Base-by-base conservation (phyloP, 202 grass and related monocot genomes). In the Panicum hallii region DNA sequence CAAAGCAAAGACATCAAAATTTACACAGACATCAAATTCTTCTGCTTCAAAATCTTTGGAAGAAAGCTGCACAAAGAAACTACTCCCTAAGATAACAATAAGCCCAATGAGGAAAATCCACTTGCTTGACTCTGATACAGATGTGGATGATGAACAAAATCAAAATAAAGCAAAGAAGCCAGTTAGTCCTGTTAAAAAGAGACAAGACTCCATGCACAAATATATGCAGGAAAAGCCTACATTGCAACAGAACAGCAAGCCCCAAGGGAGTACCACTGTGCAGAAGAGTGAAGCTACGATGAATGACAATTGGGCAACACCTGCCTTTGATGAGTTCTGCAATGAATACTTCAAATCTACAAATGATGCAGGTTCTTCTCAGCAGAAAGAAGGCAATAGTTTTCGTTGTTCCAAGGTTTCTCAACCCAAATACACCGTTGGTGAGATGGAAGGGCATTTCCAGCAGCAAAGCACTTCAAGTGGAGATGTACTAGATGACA, bases 241-340 rank as follows among this genome's bases (percentile, higher is more conserved):
- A 2, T 58, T 72, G 43, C 78, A 74, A 44, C 68, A 79, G 74
- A 89, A 72, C 43, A 71, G 14, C 6, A 88, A 88, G 57, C 19
- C 53, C 49, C 53, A 72, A 78, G 48, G 20, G 16, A 82, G 32
- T 32, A 80, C 68, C 67, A 36, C 71, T 54, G 66, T 42, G 19
- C 50, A 54, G 48, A 84, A 89, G 50, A 44, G 67, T 0, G 38
- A 45, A 4, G 42, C 48, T 53, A 82, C 32, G 34, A 77, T 88
- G 67, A 82, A 72, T 61, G 45, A 82, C 70, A 91, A 53, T 80
- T 85, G 93, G 74, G 83, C 64, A 3, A 98, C 93, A 67, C 95
- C 92, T 90, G 93, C 89, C 69, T 79, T 95, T 47, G 95, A 98
- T 81, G 85, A 98, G 46, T 95, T 95, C 47, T 98, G 95, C 74